phyloP scores from a whole-genome alignment of 1,284 basidiomycete species.

The Pholiota adiposa region DNA sequence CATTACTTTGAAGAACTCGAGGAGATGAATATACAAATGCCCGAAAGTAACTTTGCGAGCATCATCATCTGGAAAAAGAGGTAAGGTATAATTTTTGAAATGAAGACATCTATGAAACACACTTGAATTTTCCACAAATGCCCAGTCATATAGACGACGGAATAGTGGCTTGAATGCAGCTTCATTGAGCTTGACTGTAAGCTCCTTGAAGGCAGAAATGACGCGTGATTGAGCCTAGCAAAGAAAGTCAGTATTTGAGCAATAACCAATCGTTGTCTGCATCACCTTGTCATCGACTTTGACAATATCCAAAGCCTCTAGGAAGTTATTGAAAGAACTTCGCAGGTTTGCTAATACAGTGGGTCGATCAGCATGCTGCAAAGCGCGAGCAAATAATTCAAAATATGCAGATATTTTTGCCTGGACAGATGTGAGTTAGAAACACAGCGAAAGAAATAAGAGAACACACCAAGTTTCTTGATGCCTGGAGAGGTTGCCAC shows the following conservation, averaged over 20 bases:
- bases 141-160: conserved; percentile 95
- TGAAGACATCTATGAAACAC: conserved; percentile 24
- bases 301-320: conserved; percentile 72
- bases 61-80: conserved; percentile 32
- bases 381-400: conserved; percentile 63
- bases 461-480: conserved; percentile 38
- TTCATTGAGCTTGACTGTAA: conserved; percentile 95
- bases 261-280: background rate
- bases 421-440: conserved; percentile 23
- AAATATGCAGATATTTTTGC: conserved; percentile 62
- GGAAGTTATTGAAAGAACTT: conserved; percentile 79
- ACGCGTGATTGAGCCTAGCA: conserved; percentile 57
- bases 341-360: conserved; percentile 76
- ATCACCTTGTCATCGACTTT: conserved; percentile 25
- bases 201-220: conserved; percentile 83
- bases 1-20: conserved; percentile 84
- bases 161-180: conserved; percentile 92
- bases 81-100: too few relatives aligned
- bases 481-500: conserved; percentile 48
- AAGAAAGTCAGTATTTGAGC: background rate
- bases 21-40: conserved; percentile 69
- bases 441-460: background rate
- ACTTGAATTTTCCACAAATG: conserved; percentile 68
- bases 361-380: conserved; percentile 68
- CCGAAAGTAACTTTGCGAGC: conserved; percentile 72